Conservation (phyloP, 345 rosid species). For the Citrus trifoliata region DNA sequence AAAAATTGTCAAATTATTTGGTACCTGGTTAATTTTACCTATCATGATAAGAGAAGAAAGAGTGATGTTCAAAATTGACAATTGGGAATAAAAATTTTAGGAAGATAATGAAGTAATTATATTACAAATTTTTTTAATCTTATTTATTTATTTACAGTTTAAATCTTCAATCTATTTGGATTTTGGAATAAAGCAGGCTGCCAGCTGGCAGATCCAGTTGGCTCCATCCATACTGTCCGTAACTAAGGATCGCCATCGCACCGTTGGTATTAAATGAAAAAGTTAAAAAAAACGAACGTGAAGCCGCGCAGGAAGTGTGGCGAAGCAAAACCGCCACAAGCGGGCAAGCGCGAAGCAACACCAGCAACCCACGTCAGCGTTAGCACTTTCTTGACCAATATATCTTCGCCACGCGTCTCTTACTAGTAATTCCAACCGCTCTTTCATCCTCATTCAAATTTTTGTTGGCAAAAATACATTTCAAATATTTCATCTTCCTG, state of each 20-base stretch:
- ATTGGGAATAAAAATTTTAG: too few species aligned
- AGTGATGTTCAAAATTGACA: too few species aligned
- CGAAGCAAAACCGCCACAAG: neutral
- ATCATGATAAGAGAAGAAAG: too few species aligned
- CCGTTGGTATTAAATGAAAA: neutral
- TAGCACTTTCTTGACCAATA: neutral
- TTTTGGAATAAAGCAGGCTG: neutral
- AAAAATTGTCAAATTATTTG: too few species aligned
- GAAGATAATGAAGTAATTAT: too few species aligned
- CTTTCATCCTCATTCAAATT: neutral
- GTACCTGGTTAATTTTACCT: neutral
- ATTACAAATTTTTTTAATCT: too few species aligned
- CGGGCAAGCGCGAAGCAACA: neutral
- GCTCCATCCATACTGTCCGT: neutral
- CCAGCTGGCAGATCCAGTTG: neutral
- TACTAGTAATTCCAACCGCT: neutral
- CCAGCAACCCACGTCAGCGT: slow-evolving; percentile 4
- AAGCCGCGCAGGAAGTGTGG: neutral
- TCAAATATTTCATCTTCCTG: neutral
- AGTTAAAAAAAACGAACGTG: neutral
- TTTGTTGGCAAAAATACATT: neutral
- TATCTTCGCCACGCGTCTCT: neutral
- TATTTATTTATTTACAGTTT: neutral
- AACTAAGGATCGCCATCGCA: neutral
- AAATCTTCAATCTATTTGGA: neutral